phyloP scores from a whole-genome alignment of 2,329 filamentous ascomycete species.

The Bipolaris gigantea region DNA sequence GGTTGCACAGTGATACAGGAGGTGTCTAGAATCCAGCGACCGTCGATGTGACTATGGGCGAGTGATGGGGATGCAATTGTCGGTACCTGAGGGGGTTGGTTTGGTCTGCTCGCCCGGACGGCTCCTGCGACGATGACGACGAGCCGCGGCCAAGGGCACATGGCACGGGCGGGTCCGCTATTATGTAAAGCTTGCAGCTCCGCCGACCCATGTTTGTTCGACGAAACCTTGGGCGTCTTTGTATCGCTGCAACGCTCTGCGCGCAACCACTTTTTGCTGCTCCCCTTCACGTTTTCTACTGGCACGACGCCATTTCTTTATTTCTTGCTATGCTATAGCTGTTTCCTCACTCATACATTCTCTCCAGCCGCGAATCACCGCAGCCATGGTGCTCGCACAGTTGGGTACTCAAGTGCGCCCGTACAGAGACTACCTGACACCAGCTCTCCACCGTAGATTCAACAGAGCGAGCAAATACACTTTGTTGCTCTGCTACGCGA shows the following conservation, averaged over 20 bases:
- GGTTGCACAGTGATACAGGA: too few species aligned
- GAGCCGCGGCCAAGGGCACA: constrained; percentile 17
- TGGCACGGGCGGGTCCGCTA: constrained; percentile 14
- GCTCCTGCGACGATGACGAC: constrained; percentile 36
- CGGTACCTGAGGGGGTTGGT: constrained; percentile 33
- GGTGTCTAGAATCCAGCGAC: constrained; percentile 9
- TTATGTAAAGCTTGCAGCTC: constrained; percentile 23
- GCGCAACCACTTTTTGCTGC: constrained; percentile 7
- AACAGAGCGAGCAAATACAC: constrained; percentile 73
- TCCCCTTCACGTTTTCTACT: neutral
- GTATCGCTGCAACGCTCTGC: constrained; percentile 3
- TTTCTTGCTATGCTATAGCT: constrained; percentile 31
- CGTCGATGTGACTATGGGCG: constrained; percentile 3
- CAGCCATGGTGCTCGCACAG: constrained; percentile 30
- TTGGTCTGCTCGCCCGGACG: constrained; percentile 9
- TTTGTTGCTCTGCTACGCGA: constrained; percentile 70
- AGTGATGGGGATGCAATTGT: constrained; percentile 15
- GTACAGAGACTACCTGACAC: constrained; percentile 91
- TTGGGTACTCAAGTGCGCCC: constrained; percentile 55
- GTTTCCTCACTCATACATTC: constrained; percentile 25
- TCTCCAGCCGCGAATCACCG: constrained; percentile 23
- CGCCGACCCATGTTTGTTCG: constrained; percentile 33
- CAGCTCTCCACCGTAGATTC: constrained; percentile 84
- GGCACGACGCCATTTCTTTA: constrained; percentile 10
- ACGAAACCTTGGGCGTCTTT: constrained; percentile 21